Evolutionary conservation across 441 rosid species (phyloP).

Genomic region (Gossypium aridum): DNA sequence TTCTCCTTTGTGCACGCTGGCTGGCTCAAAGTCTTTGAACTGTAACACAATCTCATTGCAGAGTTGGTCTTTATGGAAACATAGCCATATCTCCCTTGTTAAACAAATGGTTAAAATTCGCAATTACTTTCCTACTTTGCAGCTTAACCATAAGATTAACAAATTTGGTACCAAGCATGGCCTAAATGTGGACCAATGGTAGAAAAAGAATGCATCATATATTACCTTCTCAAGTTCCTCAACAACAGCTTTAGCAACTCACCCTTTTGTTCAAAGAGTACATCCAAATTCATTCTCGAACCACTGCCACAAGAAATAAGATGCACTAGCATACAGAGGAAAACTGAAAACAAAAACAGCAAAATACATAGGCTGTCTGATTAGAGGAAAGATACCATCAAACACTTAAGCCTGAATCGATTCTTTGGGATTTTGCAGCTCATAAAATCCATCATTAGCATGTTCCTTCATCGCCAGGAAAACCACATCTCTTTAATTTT

Average conservation of each 20-base stretch:
- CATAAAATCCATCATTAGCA: slow-evolving; percentile 96
- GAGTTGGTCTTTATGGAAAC: neutral
- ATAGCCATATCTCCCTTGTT: too few species aligned
- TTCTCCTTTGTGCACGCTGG: slow-evolving; percentile 95
- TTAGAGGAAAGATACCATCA: slow-evolving; percentile 50
- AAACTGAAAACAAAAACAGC: too few species aligned
- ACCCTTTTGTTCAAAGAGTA: slow-evolving; percentile 91
- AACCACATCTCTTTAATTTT: too few species aligned
- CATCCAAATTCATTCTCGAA: slow-evolving; percentile 87
- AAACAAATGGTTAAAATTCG: too few species aligned
- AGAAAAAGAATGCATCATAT: neutral
- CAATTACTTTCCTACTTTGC: too few species aligned
- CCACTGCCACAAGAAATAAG: slow-evolving; percentile 39
- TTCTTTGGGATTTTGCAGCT: slow-evolving; percentile 81
- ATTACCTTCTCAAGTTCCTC: slow-evolving; percentile 93
- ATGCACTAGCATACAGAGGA: too few species aligned
- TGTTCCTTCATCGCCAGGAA: slow-evolving; percentile 45
- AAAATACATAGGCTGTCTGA: neutral
- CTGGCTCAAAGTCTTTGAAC: slow-evolving; percentile 94
- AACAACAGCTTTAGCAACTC: slow-evolving; percentile 92
- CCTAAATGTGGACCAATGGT: neutral
- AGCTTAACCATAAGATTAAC: too few species aligned
- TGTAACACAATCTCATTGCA: slow-evolving; percentile 22
- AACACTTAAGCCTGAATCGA: slow-evolving; percentile 94
- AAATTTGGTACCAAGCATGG: too few species aligned